Conservation (phyloP, 192 early-diverging fungal species). For the Coemansia guatemalensis region DNA sequence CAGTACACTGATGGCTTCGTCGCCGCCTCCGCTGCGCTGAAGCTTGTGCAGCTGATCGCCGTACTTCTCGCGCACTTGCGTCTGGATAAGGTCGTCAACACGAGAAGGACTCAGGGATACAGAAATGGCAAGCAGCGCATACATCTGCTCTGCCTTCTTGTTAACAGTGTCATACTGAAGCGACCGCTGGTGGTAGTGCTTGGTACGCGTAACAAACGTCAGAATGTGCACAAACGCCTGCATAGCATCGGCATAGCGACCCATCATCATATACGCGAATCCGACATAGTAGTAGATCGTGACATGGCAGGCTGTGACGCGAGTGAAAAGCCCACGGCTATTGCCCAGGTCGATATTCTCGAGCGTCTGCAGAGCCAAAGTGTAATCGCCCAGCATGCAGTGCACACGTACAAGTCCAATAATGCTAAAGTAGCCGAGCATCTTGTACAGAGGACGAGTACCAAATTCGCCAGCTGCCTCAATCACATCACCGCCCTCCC, state of each 20-base stretch:
- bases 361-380: constrained; percentile 92
- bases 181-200: constrained; percentile 91
- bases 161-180: constrained; percentile 89
- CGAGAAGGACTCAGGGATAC: constrained; percentile 90
- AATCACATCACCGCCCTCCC: constrained; percentile 86
- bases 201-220: constrained; percentile 85
- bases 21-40: constrained; percentile 70
- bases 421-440: constrained; percentile 96
- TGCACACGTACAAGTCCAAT: constrained; percentile 92
- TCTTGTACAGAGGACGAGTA: constrained; percentile 85
- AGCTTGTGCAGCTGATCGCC: constrained; percentile 87
- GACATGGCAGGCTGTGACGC: constrained; percentile 96
- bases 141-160: constrained; percentile 96
- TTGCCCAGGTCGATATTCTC: constrained; percentile 94
- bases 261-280: constrained; percentile 98
- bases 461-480: constrained; percentile 91
- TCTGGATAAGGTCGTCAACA: constrained; percentile 92
- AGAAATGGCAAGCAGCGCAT: constrained; percentile 86
- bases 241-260: constrained; percentile 93
- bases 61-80: constrained; percentile 85
- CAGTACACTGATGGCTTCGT: constrained; percentile 76
- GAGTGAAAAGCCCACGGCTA: constrained; percentile 86
- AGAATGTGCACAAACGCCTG: constrained; percentile 88
- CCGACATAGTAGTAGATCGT: constrained; percentile 97
- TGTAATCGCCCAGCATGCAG: constrained; percentile 94